Base-by-base conservation (phyloP, 1,284 basidiomycete species). In the Ganoderma multipileum region DNA sequence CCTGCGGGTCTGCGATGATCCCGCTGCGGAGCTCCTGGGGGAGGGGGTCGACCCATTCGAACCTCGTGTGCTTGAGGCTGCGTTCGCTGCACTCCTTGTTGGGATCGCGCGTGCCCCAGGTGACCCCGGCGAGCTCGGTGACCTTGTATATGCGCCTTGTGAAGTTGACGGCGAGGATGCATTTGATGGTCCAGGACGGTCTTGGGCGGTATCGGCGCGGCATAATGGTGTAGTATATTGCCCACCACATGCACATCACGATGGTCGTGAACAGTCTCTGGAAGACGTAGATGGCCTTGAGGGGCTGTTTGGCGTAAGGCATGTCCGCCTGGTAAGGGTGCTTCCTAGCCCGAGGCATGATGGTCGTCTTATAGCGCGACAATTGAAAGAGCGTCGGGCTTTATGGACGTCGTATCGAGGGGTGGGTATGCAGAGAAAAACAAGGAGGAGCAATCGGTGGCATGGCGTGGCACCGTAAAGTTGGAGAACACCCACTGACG, bases 41-140 rank as follows among this genome's bases (percentile, higher is more conserved):
- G 16, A 87, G 76, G 2, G 83, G 81, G 8, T 81, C 80, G 0
- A 82, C 81, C 85, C 85, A 87, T 66, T 82, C 81, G 68, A 86
- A 87, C 16, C 81, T 76, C 0, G 85, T 87, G 69, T 85, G 81
- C 67, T 80, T 83, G 64, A 86, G 77, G 6, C 75, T 75, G 5
- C 66, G 61, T 26, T 75, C 72, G 28, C 73, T 69, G 59, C 81
- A 81, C 38, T 75, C 78, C 30, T 68, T 68, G 39, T 81, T 79
- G 2, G 85, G 84, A 63, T 85, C 79, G 26, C 84, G 79, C 0
- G 85, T 86, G 55, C 81, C 82, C 82, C 84, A 86, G 12, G 84
- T 86, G 18, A 87, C 85, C 28, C 86, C 86, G 28, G 85, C 86
- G 18, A 85, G 82, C 71, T 87, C 85, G 5, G 85, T 85, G 64